phyloP scores from a whole-genome alignment of 208 protist genomes.

The Leishmania turanica region DNA sequence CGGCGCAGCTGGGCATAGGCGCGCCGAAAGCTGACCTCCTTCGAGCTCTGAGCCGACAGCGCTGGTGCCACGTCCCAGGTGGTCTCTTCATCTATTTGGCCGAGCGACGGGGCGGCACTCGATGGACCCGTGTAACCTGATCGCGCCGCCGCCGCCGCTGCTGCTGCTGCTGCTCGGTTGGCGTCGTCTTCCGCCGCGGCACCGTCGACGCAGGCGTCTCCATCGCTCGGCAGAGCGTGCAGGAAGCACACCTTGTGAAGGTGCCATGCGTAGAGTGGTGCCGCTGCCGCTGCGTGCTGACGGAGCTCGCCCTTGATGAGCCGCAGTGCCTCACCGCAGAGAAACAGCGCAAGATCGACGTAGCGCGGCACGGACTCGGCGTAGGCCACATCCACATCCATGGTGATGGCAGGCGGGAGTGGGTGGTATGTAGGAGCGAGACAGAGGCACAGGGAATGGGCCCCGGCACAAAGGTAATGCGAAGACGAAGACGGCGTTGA shows the following conservation, averaged over 20 bases:
- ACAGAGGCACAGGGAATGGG: background rate
- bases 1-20: slow-evolving; percentile 12
- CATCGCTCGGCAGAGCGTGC: slow-evolving; percentile 31
- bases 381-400: slow-evolving; percentile 25
- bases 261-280: slow-evolving; percentile 54
- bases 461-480: background rate
- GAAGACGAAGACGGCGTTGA: background rate
- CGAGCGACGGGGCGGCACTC: background rate
- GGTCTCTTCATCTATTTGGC: background rate
- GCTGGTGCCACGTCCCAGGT: background rate
- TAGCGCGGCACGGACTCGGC: slow-evolving; percentile 41
- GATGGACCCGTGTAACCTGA: background rate
- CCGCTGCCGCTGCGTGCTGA: slow-evolving; percentile 7
- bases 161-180: background rate
- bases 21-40: slow-evolving; percentile 28
- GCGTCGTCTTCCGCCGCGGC: background rate
- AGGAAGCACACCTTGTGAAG: slow-evolving; percentile 53
- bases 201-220: background rate
- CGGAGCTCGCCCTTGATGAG: slow-evolving; percentile 20
- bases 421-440: background rate
- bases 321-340: slow-evolving; percentile 51
- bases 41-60: background rate
- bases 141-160: background rate
- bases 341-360: slow-evolving; percentile 56
- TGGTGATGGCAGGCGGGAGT: background rate